Percentiles rank a stretch among this genome's conserved stretches.
Conservation (phyloP, 2,329 filamentous ascomycete genomes). For the Clarireedia monteithiana region DNA sequence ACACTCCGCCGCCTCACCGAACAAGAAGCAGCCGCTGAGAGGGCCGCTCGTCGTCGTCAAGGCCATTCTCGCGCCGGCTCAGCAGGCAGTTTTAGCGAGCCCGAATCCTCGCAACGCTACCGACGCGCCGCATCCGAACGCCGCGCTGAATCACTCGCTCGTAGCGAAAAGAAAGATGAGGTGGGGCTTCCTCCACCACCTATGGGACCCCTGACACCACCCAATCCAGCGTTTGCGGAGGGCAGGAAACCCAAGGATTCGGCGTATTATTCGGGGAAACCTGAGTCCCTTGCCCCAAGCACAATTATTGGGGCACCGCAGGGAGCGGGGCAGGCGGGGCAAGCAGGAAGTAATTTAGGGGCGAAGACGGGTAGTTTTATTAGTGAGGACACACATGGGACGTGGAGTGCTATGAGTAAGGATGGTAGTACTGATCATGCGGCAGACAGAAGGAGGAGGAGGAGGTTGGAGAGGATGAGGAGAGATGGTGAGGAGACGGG, state of each 20-base stretch:
- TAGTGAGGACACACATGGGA: slow-evolving; percentile 26
- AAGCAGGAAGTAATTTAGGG: neutral
- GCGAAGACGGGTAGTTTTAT: slow-evolving; percentile 15
- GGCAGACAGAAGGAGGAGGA: slow-evolving; percentile 47
- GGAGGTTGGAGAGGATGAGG: slow-evolving; percentile 46
- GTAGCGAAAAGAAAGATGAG: slow-evolving; percentile 31
- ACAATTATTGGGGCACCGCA: too few species aligned
- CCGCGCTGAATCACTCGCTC: slow-evolving; percentile 16
- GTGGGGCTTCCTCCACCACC: slow-evolving; percentile 14
- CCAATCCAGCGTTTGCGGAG: slow-evolving; percentile 48
- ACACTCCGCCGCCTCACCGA: slow-evolving; percentile 55
- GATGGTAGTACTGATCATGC: slow-evolving; percentile 25
- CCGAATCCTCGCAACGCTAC: slow-evolving; percentile 48
- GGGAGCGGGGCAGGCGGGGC: slow-evolving; percentile 18
- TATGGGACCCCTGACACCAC: slow-evolving; percentile 44
- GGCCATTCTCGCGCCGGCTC: slow-evolving; percentile 41
- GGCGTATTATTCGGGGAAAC: slow-evolving; percentile 50
- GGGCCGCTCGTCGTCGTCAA: slow-evolving; percentile 24
- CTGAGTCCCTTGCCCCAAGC: slow-evolving; percentile 20
- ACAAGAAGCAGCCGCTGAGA: slow-evolving; percentile 43
- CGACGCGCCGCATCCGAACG: slow-evolving; percentile 31
- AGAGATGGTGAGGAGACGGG: slow-evolving; percentile 37
- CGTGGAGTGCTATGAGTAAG: slow-evolving; percentile 29
- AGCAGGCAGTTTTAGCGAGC: slow-evolving; percentile 47
- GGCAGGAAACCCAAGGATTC: slow-evolving; percentile 49